Base-by-base conservation (phyloP, 768 basidiomycete species). In the Pleurotus giganteus region DNA sequence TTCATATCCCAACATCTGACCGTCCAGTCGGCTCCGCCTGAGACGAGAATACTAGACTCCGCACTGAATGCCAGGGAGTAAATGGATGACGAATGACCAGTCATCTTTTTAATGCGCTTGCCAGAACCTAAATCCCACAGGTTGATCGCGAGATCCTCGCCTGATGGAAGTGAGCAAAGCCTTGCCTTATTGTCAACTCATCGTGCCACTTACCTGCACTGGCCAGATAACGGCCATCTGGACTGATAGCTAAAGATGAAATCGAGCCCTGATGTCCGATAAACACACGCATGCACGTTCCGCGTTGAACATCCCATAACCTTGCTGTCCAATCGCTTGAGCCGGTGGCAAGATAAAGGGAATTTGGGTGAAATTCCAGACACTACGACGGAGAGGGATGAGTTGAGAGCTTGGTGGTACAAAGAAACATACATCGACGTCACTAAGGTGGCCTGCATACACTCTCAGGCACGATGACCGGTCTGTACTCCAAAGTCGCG, bases 1-100 rank as follows among this genome's bases (percentile, higher is more conserved):
- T 90, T 95, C 31, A 97, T 87, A 67, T 99, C 97, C 97, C 97
- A 99, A 55, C 94, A 94, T n/a, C 96, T 80, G 15, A 98, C 94
- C 0, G 97, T 98, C 83, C 92, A 95, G 67, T 99, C 97, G 27
- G 93, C 85, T 23, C 89, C 82, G 4, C 95, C 95, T 56, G 92
- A 95, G 11, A 98, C 88, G 31, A 99, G 82, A 52, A 98, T 69
- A 1, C 86, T 86, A 0, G 94, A 94, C 68, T 98, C 97, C 23
- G 87, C 89, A 56, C 91, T 94, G 69, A 98, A 99, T 0, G 91
- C 81, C 21, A 99, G 80, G 2, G 91, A 90, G 65, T 96, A 89
- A 57, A 98, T 85, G 1, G 94, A 88, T 12, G 89, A 84, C 1
- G 84, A 86, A 65, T 99, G 97, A 0, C 97, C 97, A 2, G 81